These are phyloP conservation scores for Pseudocercospora fuligena DNA, from an alignment of 2,329 filamentous ascomycete genomes.

Conservation along the genomic window DNA sequence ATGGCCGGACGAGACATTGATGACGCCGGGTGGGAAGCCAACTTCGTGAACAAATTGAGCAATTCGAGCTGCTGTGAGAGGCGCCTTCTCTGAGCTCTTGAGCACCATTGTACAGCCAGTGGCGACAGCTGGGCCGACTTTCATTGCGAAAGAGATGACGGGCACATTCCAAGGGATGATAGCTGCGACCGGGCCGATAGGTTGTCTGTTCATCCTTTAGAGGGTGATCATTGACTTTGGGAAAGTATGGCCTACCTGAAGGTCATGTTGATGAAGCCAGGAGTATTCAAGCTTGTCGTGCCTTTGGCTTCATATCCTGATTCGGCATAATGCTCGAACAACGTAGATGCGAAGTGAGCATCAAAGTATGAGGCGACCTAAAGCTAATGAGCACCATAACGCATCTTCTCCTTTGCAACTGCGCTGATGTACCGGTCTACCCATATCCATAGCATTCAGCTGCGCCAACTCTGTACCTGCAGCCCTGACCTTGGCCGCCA, in stretches of 20 bases:
- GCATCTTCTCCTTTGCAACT: neutral
- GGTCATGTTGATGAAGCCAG: constrained; percentile 52
- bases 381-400: neutral
- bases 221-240: no score
- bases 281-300: constrained; percentile 54
- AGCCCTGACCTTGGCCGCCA: constrained; percentile 51
- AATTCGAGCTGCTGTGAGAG: constrained; percentile 27
- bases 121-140: constrained; percentile 69
- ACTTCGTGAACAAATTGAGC: constrained; percentile 54
- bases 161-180: constrained; percentile 88
- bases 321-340: constrained; percentile 51
- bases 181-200: constrained; percentile 45
- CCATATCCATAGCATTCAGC: constrained; percentile 55
- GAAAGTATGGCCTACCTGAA: constrained; percentile 17
- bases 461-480: constrained; percentile 51
- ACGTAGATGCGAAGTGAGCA: constrained; percentile 41
- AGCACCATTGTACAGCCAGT: constrained; percentile 60
- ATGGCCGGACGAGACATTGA: constrained; percentile 70
- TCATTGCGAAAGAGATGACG: constrained; percentile 75
- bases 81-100: constrained; percentile 43
- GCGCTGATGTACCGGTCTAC: constrained; percentile 43
- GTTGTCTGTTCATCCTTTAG: constrained; percentile 26
- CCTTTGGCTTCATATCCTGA: constrained; percentile 50
- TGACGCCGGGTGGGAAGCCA: constrained; percentile 75
- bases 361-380: constrained; percentile 45